Evolutionary conservation across 2,329 filamentous ascomycete species (phyloP).

Genomic region (Plenodomus biglobosus): DNA sequence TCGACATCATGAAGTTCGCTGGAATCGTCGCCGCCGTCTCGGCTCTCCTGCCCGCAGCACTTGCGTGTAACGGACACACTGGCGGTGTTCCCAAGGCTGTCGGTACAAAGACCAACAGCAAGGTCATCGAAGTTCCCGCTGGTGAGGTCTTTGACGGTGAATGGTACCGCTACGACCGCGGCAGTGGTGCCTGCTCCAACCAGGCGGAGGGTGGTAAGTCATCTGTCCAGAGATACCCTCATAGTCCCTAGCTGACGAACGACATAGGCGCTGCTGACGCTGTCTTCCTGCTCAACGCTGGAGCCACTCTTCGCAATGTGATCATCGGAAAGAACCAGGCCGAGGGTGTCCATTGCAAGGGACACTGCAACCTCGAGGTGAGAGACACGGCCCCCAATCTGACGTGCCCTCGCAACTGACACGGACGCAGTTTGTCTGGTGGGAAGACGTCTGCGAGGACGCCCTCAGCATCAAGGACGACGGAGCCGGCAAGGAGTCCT

Average conservation of each 20-base stretch:
- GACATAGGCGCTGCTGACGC: constrained; percentile 42
- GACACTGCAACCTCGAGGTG: constrained; percentile 48
- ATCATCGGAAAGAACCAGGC: constrained; percentile 56
- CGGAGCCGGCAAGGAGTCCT: constrained; percentile 31
- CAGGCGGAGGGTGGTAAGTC: constrained; percentile 22
- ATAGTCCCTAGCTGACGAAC: background rate
- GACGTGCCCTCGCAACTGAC: background rate
- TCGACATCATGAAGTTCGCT: constrained; percentile 19
- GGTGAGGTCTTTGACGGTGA: constrained; percentile 26
- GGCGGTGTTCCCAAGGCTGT: constrained; percentile 27
- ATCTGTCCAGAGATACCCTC: background rate
- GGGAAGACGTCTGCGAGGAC: constrained; percentile 45
- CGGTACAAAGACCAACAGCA: constrained; percentile 30
- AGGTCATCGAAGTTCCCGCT: constrained; percentile 27
- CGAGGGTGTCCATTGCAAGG: constrained; percentile 56
- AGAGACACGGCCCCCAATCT: background rate
- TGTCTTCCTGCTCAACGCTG: constrained; percentile 54
- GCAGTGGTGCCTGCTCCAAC: constrained; percentile 27
- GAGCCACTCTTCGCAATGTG: constrained; percentile 55
- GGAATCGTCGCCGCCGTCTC: constrained; percentile 14
- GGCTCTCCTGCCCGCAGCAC: constrained; percentile 22
- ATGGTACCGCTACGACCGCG: constrained; percentile 32
- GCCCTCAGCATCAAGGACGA: constrained; percentile 40
- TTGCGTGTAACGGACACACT: constrained; percentile 31
- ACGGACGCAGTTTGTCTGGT: constrained; percentile 25